These are phyloP conservation scores for Aspergillus costaricaensis DNA, from an alignment of 2,329 filamentous ascomycete species.

Conservation along the genomic window DNA sequence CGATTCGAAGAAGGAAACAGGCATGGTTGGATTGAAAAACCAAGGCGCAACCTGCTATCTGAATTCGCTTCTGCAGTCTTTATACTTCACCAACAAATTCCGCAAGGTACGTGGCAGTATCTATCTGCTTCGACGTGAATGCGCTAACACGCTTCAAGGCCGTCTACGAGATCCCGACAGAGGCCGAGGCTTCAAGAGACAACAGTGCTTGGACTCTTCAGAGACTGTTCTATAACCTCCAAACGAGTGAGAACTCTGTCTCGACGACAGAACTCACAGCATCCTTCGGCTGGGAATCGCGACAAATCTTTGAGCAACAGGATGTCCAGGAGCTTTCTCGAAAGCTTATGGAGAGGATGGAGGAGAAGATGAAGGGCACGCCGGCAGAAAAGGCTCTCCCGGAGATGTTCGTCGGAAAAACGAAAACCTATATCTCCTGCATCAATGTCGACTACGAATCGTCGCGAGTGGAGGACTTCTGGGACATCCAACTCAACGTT, in stretches of 20 bases:
- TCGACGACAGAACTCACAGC: slow-evolving; percentile 90
- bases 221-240: slow-evolving; percentile 89
- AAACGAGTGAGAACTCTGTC: slow-evolving; percentile 81
- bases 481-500: slow-evolving; percentile 98
- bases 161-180: slow-evolving; percentile 94
- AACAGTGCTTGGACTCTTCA: slow-evolving; percentile 95
- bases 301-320: slow-evolving; percentile 97
- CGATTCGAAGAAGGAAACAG: slow-evolving; percentile 98
- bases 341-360: slow-evolving; percentile 95
- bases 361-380: slow-evolving; percentile 97
- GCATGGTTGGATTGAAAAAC: slow-evolving; percentile 94
- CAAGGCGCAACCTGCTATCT: slow-evolving; percentile 92
- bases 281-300: slow-evolving; percentile 97
- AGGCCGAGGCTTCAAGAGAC: slow-evolving; percentile 73
- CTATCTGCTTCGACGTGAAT: not conserved
- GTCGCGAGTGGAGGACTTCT: slow-evolving; percentile 93
- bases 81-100: slow-evolving; percentile 90
- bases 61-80: slow-evolving; percentile 79
- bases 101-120: slow-evolving; percentile 65
- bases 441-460: slow-evolving; percentile 99
- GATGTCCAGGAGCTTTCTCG: slow-evolving; percentile 96
- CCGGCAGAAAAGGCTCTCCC: slow-evolving; percentile 84
- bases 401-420: slow-evolving; percentile 93
- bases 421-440: slow-evolving; percentile 98
- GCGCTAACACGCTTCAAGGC: slow-evolving; percentile 57